Evolutionary conservation across 1,284 basidiomycete species (phyloP).

Genomic region (Caloboletus inedulis): DNA sequence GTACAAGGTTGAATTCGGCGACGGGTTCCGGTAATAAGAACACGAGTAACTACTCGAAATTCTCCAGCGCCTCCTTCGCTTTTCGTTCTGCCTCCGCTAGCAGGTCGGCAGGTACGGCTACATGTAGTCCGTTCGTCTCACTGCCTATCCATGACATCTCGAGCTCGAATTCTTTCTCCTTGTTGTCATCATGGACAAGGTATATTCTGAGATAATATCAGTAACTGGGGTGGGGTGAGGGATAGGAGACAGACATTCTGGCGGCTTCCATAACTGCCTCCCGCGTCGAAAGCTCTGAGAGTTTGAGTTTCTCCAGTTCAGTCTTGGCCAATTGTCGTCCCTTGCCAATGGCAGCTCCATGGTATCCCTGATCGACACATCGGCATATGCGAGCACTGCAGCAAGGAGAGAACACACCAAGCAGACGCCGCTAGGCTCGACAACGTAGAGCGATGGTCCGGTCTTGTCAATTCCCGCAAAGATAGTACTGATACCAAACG

Average conservation of each 20-base stretch:
- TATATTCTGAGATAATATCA: slow-evolving; percentile 70
- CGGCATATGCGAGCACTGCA: background rate
- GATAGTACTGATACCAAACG: slow-evolving; percentile 94
- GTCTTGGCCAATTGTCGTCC: slow-evolving; percentile 97
- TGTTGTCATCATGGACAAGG: slow-evolving; percentile 94
- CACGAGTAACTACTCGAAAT: slow-evolving; percentile 64
- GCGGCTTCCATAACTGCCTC: slow-evolving; percentile 95
- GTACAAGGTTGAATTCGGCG: slow-evolving; percentile 17
- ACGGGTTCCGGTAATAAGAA: slow-evolving; percentile 2
- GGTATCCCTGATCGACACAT: slow-evolving; percentile 68
- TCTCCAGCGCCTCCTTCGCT: slow-evolving; percentile 87
- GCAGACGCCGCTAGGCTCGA: slow-evolving; percentile 95
- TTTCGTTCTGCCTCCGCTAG: slow-evolving; percentile 83
- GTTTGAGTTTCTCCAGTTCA: slow-evolving; percentile 93
- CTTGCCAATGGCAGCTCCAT: slow-evolving; percentile 94
- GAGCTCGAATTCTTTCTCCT: slow-evolving; percentile 97
- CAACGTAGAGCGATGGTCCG: slow-evolving; percentile 85
- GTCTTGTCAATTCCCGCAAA: slow-evolving; percentile 87
- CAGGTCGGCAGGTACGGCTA: slow-evolving; percentile 82
- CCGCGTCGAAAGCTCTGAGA: slow-evolving; percentile 72
- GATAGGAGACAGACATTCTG: slow-evolving; percentile 69
- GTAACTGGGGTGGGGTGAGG: background rate
- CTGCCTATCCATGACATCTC: slow-evolving; percentile 96
- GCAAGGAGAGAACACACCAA: slow-evolving; percentile 53
- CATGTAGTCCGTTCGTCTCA: slow-evolving; percentile 80